A percentile compares a stretch with the other conserved stretches of the same genome.
phyloP scores from a whole-genome alignment of 75 land plant genomes.

The Cryptomeria japonica region DNA sequence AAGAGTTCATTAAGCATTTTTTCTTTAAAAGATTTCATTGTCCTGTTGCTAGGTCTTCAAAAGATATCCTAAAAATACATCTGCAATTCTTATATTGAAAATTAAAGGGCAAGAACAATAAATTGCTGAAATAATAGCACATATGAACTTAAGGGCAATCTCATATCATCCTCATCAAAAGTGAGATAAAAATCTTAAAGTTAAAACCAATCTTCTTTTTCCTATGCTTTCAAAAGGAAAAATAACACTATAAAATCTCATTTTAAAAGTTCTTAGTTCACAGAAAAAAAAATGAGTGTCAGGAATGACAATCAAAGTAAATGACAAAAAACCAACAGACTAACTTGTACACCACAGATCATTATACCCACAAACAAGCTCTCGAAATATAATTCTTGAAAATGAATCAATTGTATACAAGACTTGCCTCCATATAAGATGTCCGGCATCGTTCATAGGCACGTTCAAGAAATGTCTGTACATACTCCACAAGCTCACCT shows the following conservation, averaged over 20 bases:
- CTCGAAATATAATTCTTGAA: not conserved
- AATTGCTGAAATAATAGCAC: not conserved
- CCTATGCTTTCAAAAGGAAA: not conserved
- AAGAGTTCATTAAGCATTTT: not conserved
- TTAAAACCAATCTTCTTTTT: not conserved
- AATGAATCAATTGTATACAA: not conserved
- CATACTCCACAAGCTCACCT: constrained; percentile 89
- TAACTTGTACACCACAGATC: not conserved
- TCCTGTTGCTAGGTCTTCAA: not conserved
- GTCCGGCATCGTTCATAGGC: constrained; percentile 96
- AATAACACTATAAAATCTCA: not conserved
- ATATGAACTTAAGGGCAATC: not conserved
- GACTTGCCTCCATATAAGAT: constrained; percentile 87
- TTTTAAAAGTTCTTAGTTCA: not conserved
- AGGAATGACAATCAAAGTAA: not conserved
- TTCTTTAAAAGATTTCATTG: not conserved
- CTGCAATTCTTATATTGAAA: not conserved
- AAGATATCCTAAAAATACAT: not conserved
- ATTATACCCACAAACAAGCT: not conserved
- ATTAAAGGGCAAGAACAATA: not conserved
- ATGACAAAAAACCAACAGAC: not conserved
- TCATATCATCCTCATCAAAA: constrained; percentile 6
- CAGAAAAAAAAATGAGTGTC: not conserved
- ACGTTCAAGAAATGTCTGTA: constrained; percentile 91
- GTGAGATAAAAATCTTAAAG: not conserved